Evolutionary conservation across 2,329 filamentous ascomycete species (phyloP).

Genomic region (Alternaria brassicae): DNA sequence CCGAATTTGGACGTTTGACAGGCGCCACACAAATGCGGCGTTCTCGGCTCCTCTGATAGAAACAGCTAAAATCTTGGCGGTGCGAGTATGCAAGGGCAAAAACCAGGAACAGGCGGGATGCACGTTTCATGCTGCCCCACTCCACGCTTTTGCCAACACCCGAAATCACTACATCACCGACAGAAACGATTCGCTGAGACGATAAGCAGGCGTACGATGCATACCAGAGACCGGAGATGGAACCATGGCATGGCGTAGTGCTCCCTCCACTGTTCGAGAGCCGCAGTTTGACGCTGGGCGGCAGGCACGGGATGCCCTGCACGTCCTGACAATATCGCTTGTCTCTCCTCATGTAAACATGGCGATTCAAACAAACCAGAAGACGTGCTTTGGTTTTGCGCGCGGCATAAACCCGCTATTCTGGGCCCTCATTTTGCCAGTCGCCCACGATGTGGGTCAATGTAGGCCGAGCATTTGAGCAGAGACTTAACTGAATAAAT

Average conservation of each 20-base stretch:
- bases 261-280: constrained; percentile 14
- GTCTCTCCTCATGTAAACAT: constrained; percentile 20
- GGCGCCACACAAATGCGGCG: constrained; percentile 20
- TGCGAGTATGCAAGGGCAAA: constrained; percentile 17
- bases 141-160: constrained; percentile 13
- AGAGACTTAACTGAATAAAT: constrained; percentile 29
- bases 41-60: constrained; percentile 21
- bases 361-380: constrained; percentile 17
- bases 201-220: constrained; percentile 8
- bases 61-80: constrained; percentile 35
- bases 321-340: constrained; percentile 38
- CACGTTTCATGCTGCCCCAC: constrained; percentile 30
- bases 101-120: constrained; percentile 21
- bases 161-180: constrained; percentile 16
- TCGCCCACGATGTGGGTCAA: neutral
- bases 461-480: neutral
- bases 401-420: constrained; percentile 22
- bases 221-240: constrained; percentile 8
- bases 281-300: constrained; percentile 20
- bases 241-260: constrained; percentile 14
- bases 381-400: constrained; percentile 22
- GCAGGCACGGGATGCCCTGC: constrained; percentile 24
- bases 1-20: constrained; percentile 21
- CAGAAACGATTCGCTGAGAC: constrained; percentile 6
- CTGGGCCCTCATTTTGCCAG: constrained; percentile 16